Evolutionary conservation across 2,329 filamentous ascomycete species (phyloP).

Genomic region (Alternaria infectoria): DNA sequence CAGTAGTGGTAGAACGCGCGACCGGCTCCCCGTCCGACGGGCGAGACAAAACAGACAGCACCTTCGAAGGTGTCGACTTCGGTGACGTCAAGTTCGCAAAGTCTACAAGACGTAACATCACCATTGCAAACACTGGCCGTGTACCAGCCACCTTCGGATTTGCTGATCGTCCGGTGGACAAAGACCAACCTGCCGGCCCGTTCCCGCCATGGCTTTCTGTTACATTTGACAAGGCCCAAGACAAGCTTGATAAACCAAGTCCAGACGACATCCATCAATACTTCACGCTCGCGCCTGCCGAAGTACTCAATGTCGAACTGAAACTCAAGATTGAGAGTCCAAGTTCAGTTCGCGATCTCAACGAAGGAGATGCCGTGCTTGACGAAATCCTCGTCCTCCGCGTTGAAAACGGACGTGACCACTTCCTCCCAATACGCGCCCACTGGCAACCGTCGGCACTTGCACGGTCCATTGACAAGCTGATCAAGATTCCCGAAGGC

Average conservation of each 20-base stretch:
- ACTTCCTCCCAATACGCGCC: constrained; percentile 84
- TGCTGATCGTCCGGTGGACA: constrained; percentile 69
- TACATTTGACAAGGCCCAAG: constrained; percentile 63
- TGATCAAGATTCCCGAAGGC: constrained; percentile 81
- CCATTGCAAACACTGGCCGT: constrained; percentile 89
- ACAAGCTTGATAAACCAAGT: constrained; percentile 37
- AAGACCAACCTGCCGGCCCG: constrained; percentile 50
- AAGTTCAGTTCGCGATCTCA: constrained; percentile 71
- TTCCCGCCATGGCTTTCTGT: constrained; percentile 74
- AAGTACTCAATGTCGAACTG: constrained; percentile 75
- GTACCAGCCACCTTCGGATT: constrained; percentile 82
- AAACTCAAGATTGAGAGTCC: constrained; percentile 70
- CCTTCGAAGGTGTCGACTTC: constrained; percentile 72
- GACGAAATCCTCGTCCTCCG: constrained; percentile 90
- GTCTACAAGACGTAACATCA: constrained; percentile 70
- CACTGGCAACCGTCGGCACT: constrained; percentile 83
- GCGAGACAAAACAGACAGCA: constrained; percentile 44
- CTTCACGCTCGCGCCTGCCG: constrained; percentile 81
- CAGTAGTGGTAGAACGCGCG: constrained; percentile 74
- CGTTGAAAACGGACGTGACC: constrained; percentile 82
- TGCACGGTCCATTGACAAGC: constrained; percentile 83
- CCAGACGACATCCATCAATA: constrained; percentile 49
- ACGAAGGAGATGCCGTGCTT: constrained; percentile 68
- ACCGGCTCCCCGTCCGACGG: constrained; percentile 33
- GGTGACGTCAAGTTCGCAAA: constrained; percentile 75